phyloP scores from a whole-genome alignment of 106 monocot genomes.

The Dactylorhiza incarnata region DNA sequence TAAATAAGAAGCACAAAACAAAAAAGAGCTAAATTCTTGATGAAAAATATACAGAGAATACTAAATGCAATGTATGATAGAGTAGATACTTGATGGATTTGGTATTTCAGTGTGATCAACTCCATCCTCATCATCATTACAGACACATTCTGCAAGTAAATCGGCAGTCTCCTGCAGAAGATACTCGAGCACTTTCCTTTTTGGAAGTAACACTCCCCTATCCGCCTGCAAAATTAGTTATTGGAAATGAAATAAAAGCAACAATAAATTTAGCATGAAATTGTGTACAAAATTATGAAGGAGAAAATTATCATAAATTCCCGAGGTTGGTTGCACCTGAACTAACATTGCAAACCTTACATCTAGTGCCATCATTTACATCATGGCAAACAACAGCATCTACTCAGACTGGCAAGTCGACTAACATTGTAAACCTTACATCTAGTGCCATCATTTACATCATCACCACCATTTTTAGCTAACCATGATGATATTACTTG shows the following conservation, averaged over 20 bases:
- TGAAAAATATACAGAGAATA: background rate
- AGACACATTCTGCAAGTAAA: conserved; percentile 34
- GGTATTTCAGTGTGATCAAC: conserved; percentile 6
- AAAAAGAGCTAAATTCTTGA: conserved; percentile 8
- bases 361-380: too few relatives aligned
- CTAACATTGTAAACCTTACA: too few relatives aligned
- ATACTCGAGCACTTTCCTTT: conserved; percentile 47
- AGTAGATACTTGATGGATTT: conserved; percentile 17
- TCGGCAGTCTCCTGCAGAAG: conserved; percentile 46
- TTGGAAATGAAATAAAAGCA: background rate
- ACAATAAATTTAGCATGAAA: too few relatives aligned
- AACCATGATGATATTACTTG: too few relatives aligned
- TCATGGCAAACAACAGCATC: too few relatives aligned
- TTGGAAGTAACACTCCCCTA: conserved; percentile 37
- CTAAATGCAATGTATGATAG: background rate
- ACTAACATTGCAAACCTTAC: too few relatives aligned
- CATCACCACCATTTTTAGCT: too few relatives aligned
- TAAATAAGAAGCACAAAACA: background rate
- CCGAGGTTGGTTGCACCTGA: too few relatives aligned
- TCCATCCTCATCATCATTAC: conserved; percentile 42
- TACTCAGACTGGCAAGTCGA: too few relatives aligned
- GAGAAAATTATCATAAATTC: too few relatives aligned
- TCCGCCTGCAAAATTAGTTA: conserved; percentile 34
- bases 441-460: too few relatives aligned
- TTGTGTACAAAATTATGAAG: too few relatives aligned